Base-by-base conservation (phyloP, 148 eudicot species). In the Camellia japonica region DNA sequence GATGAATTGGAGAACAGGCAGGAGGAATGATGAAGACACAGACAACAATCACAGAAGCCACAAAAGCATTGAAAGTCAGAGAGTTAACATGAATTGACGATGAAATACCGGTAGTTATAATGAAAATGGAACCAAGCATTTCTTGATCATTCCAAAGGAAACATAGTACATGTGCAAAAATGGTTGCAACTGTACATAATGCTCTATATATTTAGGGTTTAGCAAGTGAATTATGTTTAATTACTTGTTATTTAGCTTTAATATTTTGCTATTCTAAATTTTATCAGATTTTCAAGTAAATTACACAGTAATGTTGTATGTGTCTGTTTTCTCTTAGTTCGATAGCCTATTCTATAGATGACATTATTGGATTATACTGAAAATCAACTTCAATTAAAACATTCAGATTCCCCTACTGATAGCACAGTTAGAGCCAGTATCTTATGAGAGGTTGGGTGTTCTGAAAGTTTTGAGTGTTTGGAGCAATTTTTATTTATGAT, bases 1-100 rank as follows among this genome's bases (percentile, higher is more conserved):
- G 83, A 84, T 94, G 80, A 89, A 90, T 74, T 83, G 87, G 52
- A 88, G 90, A 83, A 94, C 89, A 71, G 86, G 69, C 18, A 80
- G 58, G 12, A 81, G 82, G 60, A 83, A 84, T 46, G 86, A 79
- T 0, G 91, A 82, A 78, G 94, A 80, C 38, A 74, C 71, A 0
- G 73, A 70, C 69, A 73, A 65, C 71, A 78, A 59, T 15, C 77
- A 52, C 18, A 75, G 86, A 83, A 90, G 81, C 77, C 91, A 78
- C 30, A 38, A 81, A 59, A 73, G 72, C 64, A 74, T 85, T 56
- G 86, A 80, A 56, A 68, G 78, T 69, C 82, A 71, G 68, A 82
- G 88, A 80, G 83, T 82, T 67, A 58, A 73, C 18, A 74, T 85
- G 85, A 51, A 56, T 49, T 82, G 75, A 87, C 30, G 19, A 5